Base-by-base conservation (phyloP, 768 basidiomycete species). In the Suillus lakei region DNA sequence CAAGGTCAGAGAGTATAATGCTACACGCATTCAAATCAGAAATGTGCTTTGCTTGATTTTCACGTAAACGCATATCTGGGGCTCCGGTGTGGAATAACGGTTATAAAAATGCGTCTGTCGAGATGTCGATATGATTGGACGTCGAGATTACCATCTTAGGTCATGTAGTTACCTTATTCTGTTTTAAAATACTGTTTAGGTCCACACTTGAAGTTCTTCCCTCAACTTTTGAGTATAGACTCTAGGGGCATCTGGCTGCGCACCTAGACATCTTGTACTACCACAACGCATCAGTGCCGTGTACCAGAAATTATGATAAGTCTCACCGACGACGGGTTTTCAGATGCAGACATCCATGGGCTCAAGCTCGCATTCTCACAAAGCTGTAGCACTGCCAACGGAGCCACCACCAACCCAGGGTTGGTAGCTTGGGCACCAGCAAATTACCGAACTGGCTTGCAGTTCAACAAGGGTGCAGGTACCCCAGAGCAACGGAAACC, bases 311-410 rank as follows among this genome's bases (percentile, higher is more conserved):
- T 73, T 64, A 77, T 72, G 70, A 78, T 77, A 67, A 70, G 54
- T 61, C 41, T 12, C 6, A 63, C 69, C 21, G 73, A 78, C 68
- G 70, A 77, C 63, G 76, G 74, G 6, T 74, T 77, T 67, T 76
- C 73, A 54, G 77, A 77, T 65, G 71, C 70, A 48, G 77, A 76
- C 51, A 39, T 70, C 41, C 60, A 55, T 58, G 66, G 55, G 13
- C 51, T 63, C 43, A 43, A 34, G 30, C 46, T 30, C 38, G 28
- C 39, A 41, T 41, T 59, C 39, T 59, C 50, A 16, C 54, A 59
- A 28, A 28, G 12, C 55, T 6, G 21, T 44, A 36, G 60, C 39
- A 55, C 39, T 18, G 43, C 21, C 63, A 48, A 39, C 50, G 28
- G 43, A 12, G 43, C 26, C 18, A 32, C 60, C 12, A 38, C 62